Conservation (phyloP, 2,329 filamentous ascomycete genomes). For the Aspergillus pseudotamarii region DNA sequence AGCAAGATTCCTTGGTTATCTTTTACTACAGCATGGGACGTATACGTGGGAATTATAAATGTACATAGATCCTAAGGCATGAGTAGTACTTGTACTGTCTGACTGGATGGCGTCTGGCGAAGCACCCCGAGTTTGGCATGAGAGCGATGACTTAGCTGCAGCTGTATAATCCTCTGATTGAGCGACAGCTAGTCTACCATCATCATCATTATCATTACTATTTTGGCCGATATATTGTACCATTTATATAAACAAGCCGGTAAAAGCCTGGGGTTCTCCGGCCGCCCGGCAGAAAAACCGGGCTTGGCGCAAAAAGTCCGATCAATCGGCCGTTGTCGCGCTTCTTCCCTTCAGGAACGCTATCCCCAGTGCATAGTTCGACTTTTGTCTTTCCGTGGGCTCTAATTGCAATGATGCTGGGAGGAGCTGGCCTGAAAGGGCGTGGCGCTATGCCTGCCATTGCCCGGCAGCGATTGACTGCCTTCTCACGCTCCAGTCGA, state of each 20-base stretch:
- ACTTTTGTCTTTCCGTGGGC: conserved; percentile 15
- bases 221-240: not conserved
- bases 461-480: conserved; percentile 32
- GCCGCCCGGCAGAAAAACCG: conserved; percentile 42
- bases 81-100: conserved; percentile 23
- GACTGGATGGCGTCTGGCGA: conserved; percentile 34
- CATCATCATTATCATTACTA: not conserved
- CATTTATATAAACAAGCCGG: not conserved
- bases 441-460: conserved; percentile 48
- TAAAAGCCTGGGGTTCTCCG: not conserved
- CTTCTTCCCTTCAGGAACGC: conserved; percentile 7
- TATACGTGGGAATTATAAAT: conserved; percentile 22
- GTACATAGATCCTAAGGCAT: conserved; percentile 38
- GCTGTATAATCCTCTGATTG: not conserved
- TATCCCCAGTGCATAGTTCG: not conserved
- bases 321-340: conserved; percentile 4
- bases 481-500: conserved; percentile 34
- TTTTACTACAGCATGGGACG: conserved; percentile 20
- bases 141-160: not conserved
- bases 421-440: conserved; percentile 56
- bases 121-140: conserved; percentile 12
- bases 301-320: conserved; percentile 25
- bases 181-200: not conserved
- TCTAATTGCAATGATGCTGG: conserved; percentile 52
- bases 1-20: conserved; percentile 4